A percentile compares a stretch with the other conserved stretches of the same genome.
phyloP scores from a whole-genome alignment of 1,284 basidiomycete species.

The Pholiota adiposa region DNA sequence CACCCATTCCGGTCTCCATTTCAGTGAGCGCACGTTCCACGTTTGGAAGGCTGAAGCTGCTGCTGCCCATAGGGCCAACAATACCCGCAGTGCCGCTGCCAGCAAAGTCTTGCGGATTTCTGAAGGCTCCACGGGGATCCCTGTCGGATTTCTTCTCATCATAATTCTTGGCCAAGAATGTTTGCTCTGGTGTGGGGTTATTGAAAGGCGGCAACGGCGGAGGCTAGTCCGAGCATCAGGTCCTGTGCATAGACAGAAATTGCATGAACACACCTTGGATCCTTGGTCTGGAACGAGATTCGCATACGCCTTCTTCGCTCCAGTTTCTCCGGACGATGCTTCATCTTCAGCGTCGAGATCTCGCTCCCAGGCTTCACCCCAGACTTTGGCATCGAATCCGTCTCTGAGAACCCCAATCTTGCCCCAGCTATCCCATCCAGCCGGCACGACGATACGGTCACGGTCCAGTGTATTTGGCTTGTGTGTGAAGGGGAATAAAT shows the following conservation, averaged over 20 bases:
- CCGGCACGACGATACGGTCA: constrained; percentile 89
- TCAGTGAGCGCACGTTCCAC: constrained; percentile 86
- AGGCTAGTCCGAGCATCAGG: constrained; percentile 43
- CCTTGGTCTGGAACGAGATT: constrained; percentile 75
- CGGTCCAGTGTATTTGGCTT: constrained; percentile 92
- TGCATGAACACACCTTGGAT: constrained; percentile 52
- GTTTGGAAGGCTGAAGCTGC: constrained; percentile 79
- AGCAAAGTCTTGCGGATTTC: constrained; percentile 64
- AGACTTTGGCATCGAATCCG: constrained; percentile 84
- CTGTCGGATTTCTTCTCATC: constrained; percentile 88
- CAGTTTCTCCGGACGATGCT: constrained; percentile 43
- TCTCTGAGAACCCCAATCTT: constrained; percentile 93
- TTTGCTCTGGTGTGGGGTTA: constrained; percentile 81
- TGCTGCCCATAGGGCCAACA: constrained; percentile 88
- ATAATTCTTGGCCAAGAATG: constrained; percentile 86
- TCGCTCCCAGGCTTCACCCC: constrained; percentile 85
- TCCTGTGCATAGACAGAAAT: not conserved
- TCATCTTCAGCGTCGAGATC: constrained; percentile 55
- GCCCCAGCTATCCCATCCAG: constrained; percentile 98
- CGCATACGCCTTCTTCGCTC: constrained; percentile 63
- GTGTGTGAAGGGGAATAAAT: constrained; percentile 85
- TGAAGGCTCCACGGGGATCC: constrained; percentile 87
- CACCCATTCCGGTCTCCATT: constrained; percentile 71
- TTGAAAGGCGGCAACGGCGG: constrained; percentile 75
- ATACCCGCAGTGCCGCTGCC: constrained; percentile 64